Evolutionary conservation across 179 eudicot genomes (phyloP).

Genomic region (Amaranthus tricolor): DNA sequence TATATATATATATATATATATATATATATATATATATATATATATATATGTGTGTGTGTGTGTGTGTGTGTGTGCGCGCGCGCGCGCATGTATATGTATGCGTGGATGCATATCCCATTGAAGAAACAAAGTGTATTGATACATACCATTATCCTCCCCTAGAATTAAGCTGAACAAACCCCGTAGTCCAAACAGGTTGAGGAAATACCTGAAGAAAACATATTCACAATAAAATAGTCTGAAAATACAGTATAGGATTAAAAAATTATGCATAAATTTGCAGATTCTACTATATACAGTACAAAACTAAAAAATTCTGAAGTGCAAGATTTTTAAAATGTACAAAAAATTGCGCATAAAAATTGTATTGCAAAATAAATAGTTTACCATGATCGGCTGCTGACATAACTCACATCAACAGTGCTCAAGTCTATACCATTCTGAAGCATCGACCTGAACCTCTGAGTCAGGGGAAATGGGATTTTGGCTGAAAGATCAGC

Average conservation of each 20-base stretch:
- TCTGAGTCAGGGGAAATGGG: constrained; percentile 94
- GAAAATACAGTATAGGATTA: too few relatives aligned
- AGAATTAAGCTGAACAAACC: constrained; percentile 90
- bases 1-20: too few relatives aligned
- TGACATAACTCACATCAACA: constrained; percentile 97
- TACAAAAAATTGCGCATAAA: too few relatives aligned
- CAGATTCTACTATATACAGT: too few relatives aligned
- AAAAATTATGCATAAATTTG: too few relatives aligned
- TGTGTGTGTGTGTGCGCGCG: too few relatives aligned
- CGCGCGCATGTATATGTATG: too few relatives aligned
- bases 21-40: too few relatives aligned
- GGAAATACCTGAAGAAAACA: constrained; percentile 72
- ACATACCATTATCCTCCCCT: constrained; percentile 91
- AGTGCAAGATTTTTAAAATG: too few relatives aligned
- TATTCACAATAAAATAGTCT: neutral
- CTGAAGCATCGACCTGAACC: constrained; percentile 93
- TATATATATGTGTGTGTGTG: too few relatives aligned
- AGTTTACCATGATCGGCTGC: constrained; percentile 92
- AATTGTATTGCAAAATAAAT: neutral
- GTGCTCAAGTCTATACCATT: constrained; percentile 96
- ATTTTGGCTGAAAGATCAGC: constrained; percentile 67
- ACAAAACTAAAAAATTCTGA: too few relatives aligned
- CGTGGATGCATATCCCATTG: neutral
- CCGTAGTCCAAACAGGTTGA: constrained; percentile 88
- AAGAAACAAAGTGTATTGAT: neutral